Conservation (phyloP, 2,329 filamentous ascomycete genomes). For the Stagonosporopsis tanaceti region DNA sequence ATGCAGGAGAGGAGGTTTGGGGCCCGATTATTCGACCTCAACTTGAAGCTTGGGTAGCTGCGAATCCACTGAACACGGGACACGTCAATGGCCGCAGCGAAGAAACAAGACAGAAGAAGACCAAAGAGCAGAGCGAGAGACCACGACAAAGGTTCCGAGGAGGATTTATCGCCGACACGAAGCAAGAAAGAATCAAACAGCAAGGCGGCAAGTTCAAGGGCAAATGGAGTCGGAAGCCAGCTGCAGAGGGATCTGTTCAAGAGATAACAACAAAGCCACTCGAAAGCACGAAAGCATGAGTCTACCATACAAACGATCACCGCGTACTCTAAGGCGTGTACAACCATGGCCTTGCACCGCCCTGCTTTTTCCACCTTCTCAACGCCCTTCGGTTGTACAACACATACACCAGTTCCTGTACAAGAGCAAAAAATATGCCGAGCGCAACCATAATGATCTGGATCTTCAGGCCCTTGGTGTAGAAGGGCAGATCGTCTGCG, state of each 20-base stretch:
- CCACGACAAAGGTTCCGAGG: constrained; percentile 40
- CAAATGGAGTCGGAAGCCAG: constrained; percentile 32
- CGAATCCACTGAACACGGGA: constrained; percentile 25
- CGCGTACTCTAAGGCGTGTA: constrained; percentile 23
- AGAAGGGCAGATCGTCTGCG: constrained; percentile 54
- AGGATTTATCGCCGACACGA: constrained; percentile 37
- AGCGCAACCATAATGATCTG: constrained; percentile 57
- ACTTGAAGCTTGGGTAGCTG: constrained; percentile 34
- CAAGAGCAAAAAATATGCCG: constrained; percentile 52
- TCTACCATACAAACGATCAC: neutral
- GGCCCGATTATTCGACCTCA: constrained; percentile 29
- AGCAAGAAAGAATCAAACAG: constrained; percentile 40
- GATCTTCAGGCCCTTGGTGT: constrained; percentile 54
- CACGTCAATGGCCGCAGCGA: constrained; percentile 34
- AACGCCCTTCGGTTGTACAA: constrained; percentile 48
- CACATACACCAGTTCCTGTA: constrained; percentile 54
- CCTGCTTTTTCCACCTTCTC: constrained; percentile 21
- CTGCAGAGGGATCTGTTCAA: neutral
- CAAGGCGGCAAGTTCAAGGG: constrained; percentile 40
- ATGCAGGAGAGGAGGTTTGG: constrained; percentile 36
- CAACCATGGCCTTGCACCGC: constrained; percentile 31
- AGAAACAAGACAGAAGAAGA: constrained; percentile 23
- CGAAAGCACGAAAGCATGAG: neutral
- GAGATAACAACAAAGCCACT: neutral
- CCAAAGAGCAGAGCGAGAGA: constrained; percentile 19